A percentile compares a stretch with the other conserved stretches of the same genome.
Conservation (phyloP, 208 protist genomes). For the Trypanosoma brucei region DNA sequence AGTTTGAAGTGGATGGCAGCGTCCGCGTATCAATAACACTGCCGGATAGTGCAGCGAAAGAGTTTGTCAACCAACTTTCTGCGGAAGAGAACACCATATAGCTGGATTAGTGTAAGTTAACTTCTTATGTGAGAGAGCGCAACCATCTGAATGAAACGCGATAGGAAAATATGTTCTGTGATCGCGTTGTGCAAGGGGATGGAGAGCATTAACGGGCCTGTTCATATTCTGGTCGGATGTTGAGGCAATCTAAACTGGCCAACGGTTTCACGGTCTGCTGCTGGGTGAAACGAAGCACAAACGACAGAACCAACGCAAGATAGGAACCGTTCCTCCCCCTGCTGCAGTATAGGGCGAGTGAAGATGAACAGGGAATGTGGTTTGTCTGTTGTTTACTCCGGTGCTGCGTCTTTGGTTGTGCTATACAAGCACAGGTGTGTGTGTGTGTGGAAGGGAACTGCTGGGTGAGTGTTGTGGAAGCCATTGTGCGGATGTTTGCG, state of each 20-base stretch:
- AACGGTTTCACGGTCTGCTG: no score
- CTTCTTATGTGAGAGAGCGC: no score
- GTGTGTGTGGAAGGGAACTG: background rate
- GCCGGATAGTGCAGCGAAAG: slow-evolving; percentile 35
- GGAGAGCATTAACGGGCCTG: no score
- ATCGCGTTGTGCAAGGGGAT: no score
- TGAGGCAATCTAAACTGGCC: no score
- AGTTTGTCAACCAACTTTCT: slow-evolving; percentile 37
- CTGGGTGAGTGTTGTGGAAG: background rate
- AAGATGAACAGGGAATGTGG: background rate
- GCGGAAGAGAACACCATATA: slow-evolving; percentile 27
- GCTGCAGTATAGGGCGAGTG: background rate
- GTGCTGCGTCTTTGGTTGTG: background rate
- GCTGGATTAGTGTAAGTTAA: background rate
- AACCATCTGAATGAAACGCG: no score
- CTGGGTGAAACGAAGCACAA: no score
- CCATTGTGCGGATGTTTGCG: background rate
- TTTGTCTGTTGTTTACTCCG: no score
- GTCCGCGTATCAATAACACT: slow-evolving; percentile 64
- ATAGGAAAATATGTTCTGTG: no score
- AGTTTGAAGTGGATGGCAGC: slow-evolving; percentile 62
- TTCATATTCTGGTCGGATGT: no score
- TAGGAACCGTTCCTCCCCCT: no score
- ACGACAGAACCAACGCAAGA: no score
- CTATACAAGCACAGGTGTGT: background rate